These are phyloP conservation scores for Bacidia rubella DNA, from an alignment of 495 filamentous ascomycete genomes.

Conservation along the genomic window DNA sequence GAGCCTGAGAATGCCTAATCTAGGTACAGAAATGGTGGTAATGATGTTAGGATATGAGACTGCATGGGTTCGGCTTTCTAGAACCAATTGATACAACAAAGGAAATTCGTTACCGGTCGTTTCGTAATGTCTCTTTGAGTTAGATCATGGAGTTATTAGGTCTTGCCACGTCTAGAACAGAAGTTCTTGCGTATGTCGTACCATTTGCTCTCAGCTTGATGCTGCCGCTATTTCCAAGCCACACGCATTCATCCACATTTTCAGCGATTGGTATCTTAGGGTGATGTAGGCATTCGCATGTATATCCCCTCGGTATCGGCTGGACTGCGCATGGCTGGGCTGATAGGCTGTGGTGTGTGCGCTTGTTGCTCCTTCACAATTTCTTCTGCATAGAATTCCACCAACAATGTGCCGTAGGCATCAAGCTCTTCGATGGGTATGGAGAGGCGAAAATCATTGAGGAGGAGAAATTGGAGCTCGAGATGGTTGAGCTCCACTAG, in stretches of 20 bases:
- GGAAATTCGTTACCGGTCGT: too few relatives aligned
- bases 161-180: too few relatives aligned
- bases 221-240: neutral
- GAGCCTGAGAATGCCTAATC: too few relatives aligned
- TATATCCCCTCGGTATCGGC: neutral
- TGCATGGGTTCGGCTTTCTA: too few relatives aligned
- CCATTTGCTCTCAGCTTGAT: too few relatives aligned
- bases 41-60: too few relatives aligned
- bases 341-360: conserved; percentile 1
- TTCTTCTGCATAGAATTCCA: conserved; percentile 94
- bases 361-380: conserved; percentile 55
- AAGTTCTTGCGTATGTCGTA: too few relatives aligned
- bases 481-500: conserved; percentile 93
- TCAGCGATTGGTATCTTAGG: neutral
- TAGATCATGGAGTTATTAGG: too few relatives aligned
- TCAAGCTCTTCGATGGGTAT: conserved; percentile 93
- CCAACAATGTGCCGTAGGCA: conserved; percentile 95
- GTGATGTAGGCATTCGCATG: neutral
- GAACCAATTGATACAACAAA: too few relatives aligned
- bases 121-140: too few relatives aligned
- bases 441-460: conserved; percentile 94
- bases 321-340: neutral
- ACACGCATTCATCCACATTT: neutral
- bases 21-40: too few relatives aligned
- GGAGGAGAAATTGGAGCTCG: conserved; percentile 86